These are phyloP conservation scores for Globisporangium splendens DNA, from an alignment of 352 stramenopile species.

Conservation along the genomic window DNA sequence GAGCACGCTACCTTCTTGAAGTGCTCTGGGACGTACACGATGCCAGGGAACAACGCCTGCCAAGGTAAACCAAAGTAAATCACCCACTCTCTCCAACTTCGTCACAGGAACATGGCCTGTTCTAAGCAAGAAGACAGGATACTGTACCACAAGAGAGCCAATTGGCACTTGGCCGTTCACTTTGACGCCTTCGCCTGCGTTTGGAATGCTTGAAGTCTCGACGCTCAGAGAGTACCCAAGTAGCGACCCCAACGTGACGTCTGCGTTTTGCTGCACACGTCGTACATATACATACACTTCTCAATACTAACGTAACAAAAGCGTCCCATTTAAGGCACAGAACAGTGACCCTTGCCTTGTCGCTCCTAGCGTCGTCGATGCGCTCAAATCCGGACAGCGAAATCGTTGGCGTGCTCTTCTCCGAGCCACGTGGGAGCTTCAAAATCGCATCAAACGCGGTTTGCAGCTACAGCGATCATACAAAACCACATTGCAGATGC, in stretches of 20 bases:
- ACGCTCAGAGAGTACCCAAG: slow-evolving; percentile 76
- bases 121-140: no score
- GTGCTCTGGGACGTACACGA: slow-evolving; percentile 82
- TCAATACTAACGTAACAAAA: background rate
- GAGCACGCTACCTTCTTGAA: slow-evolving; percentile 65
- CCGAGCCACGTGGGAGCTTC: slow-evolving; percentile 36
- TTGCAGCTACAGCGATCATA: slow-evolving; percentile 27
- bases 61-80: no score
- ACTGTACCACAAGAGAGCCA: slow-evolving; percentile 61
- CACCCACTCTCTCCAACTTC: no score
- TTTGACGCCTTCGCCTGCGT: slow-evolving; percentile 73
- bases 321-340: no score
- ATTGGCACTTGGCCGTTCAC: slow-evolving; percentile 53
- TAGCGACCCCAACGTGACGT: slow-evolving; percentile 41
- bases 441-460: slow-evolving; percentile 59
- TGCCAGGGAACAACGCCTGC: slow-evolving; percentile 72
- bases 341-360: slow-evolving; percentile 1
- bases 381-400: slow-evolving; percentile 68
- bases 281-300: slow-evolving; percentile 3
- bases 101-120: no score
- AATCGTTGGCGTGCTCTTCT: slow-evolving; percentile 33
- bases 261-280: slow-evolving; percentile 25
- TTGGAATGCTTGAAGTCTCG: slow-evolving; percentile 53
- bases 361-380: slow-evolving; percentile 16
- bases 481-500: background rate